Base-by-base conservation (phyloP, 805 yeast genomes). In the Ogataea paradorogensis region DNA sequence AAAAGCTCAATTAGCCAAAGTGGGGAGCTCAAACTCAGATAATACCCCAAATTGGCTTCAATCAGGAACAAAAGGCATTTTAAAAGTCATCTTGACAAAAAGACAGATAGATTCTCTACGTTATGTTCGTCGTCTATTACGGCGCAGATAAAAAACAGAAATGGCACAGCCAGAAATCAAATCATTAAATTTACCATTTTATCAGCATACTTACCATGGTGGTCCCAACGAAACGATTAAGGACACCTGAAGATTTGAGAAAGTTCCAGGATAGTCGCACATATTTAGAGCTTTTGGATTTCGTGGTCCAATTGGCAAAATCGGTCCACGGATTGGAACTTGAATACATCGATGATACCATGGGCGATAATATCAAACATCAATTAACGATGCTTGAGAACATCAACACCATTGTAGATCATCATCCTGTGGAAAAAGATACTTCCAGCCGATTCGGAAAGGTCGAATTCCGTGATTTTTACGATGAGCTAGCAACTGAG, bases 401-500 rank as follows among this genome's bases (percentile, higher is more conserved):
- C 1, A 73, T 89, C 1, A 59, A 62, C 2, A 42, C 25, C 0
- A 56, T 77, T 0, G 70, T 84, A 1, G 70, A 69, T 1, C 47
- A 55, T 2, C 76, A 82, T 57, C 96, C 97, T 0, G 89, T 95
- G 0, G 60, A 67, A 0, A 65, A 74, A 29, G 86, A 84, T 37
- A 76, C 78, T 21, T 70, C 72, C 3, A 82, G 95, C 7, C 69
- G 99, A 42, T 93, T 93, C 60, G 99, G 99, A 6, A 93, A 93
- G 58, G 69, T 79, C 8, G 98, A 93, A 59, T 93, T 91, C 61
- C 69, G 83, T 31, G 89, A 79, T 40, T 87, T 90, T 54, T 88
- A 83, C 58, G 93, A 88, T 56, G 81, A 76, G 4, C 49, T 90
- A 9, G 52, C 59, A 1, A 35, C 42, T 8, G 54, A 50, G 2